A percentile compares a stretch with the other conserved stretches of the same genome.
phyloP scores from a whole-genome alignment of 495 filamentous ascomycete species.

The Xylaria nigripes region DNA sequence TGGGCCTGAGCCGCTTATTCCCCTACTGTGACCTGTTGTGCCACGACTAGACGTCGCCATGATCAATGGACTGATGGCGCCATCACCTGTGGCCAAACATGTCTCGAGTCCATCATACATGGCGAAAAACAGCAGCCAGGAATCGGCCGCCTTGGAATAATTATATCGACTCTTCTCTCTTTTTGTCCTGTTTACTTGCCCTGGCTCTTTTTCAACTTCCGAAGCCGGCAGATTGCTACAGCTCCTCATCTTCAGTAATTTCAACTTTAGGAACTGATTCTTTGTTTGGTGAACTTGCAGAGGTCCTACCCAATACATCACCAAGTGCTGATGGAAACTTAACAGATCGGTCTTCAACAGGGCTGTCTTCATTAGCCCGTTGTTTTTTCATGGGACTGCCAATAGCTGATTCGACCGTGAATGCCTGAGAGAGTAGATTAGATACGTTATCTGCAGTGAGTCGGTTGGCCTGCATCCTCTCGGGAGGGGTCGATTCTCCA shows the following conservation, averaged over 20 bases:
- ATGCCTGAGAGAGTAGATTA: conserved; percentile 38
- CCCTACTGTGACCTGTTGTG: neutral
- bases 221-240: neutral
- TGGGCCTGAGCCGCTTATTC: neutral
- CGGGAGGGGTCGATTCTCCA: conserved; percentile 31
- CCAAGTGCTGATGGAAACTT: conserved; percentile 36
- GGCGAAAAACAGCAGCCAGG: neutral
- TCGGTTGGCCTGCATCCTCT: conserved; percentile 29
- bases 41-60: neutral
- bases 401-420: conserved; percentile 47
- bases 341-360: conserved; percentile 43
- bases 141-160: neutral
- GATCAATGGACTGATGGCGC: neutral
- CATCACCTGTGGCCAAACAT: neutral
- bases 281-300: conserved; percentile 31
- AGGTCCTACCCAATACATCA: conserved; percentile 38
- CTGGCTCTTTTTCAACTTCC: neutral
- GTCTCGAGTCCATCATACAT: neutral
- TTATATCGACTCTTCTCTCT: neutral
- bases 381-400: conserved; percentile 83
- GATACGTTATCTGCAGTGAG: conserved; percentile 16
- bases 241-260: conserved; percentile 27
- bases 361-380: conserved; percentile 59
- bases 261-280: conserved; percentile 15
- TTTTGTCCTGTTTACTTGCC: neutral